Percentiles rank a stretch among this genome's conserved stretches.
phyloP scores from a whole-genome alignment of 78 protist species.

The Parvularia atlantis region DNA sequence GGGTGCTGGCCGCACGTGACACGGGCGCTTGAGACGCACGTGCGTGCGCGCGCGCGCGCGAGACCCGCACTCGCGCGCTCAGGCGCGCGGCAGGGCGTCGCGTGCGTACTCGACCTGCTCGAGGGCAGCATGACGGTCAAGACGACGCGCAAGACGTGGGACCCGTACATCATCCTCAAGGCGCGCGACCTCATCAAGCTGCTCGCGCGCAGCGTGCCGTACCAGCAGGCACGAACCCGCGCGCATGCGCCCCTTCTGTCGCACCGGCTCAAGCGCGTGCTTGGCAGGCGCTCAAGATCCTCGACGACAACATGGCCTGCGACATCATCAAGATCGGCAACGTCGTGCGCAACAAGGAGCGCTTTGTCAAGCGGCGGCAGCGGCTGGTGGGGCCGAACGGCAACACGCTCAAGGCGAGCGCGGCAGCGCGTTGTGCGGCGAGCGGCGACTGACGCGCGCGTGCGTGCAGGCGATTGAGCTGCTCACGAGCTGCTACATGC shows the following conservation, averaged over 20 bases:
- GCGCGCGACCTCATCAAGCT: constrained; percentile 81
- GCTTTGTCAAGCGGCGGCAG: constrained; percentile 92
- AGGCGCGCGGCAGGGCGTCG: constrained; percentile 30
- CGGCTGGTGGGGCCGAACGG: constrained; percentile 97
- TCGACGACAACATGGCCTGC: constrained; percentile 74
- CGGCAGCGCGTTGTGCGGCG: too few species aligned
- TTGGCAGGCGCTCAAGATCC: constrained; percentile 65
- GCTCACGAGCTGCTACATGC: constrained; percentile 86
- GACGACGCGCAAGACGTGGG: constrained; percentile 93
- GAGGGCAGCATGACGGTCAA: constrained; percentile 93
- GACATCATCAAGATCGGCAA: constrained; percentile 86
- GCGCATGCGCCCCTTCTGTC: not conserved
- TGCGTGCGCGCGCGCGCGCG: not conserved
- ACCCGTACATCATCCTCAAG: constrained; percentile 93
- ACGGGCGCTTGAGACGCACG: constrained; percentile 35
- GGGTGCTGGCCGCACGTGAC: constrained; percentile 76
- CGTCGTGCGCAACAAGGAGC: constrained; percentile 64
- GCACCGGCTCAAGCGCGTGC: too few species aligned
- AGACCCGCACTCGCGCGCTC: not conserved
- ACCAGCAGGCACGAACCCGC: constrained; percentile 33
- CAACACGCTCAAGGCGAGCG: constrained; percentile 70
- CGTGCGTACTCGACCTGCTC: constrained; percentile 73
- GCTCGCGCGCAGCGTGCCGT: constrained; percentile 83
- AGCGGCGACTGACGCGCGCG: too few species aligned
- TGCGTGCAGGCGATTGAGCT: constrained; percentile 83